Conservation (phyloP, 1,284 basidiomycete genomes). For the Sanghuangporus baumii region DNA sequence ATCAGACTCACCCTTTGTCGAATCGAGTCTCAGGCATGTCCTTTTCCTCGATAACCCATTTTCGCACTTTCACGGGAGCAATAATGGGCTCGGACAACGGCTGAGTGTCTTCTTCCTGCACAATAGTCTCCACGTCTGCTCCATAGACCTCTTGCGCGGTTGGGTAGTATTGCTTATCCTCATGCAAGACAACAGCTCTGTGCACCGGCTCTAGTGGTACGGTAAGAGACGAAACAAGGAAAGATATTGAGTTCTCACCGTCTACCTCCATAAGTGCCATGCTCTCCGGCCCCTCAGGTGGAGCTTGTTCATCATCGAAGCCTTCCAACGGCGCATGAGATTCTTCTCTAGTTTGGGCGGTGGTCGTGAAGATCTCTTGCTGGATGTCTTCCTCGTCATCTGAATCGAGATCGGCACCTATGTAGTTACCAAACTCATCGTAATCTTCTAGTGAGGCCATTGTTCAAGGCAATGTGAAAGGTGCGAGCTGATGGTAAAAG, state of each 20-base stretch:
- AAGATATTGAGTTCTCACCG: constrained; percentile 41
- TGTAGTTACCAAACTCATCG: constrained; percentile 94
- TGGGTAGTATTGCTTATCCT: constrained; percentile 98
- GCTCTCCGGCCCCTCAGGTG: constrained; percentile 40
- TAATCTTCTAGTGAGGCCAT: constrained; percentile 86
- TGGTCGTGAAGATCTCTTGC: constrained; percentile 41
- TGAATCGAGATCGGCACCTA: constrained; percentile 88
- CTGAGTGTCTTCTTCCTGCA: constrained; percentile 98
- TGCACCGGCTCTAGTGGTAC: constrained; percentile 55
- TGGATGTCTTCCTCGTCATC: constrained; percentile 65
- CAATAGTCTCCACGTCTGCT: constrained; percentile 89
- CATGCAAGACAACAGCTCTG: constrained; percentile 89
- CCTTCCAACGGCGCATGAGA: constrained; percentile 61
- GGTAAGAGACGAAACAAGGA: not conserved
- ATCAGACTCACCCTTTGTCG: constrained; percentile 76
- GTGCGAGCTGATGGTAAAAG: not conserved
- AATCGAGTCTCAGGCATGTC: constrained; percentile 90
- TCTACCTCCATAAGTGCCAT: constrained; percentile 78
- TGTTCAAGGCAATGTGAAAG: not conserved
- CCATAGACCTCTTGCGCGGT: constrained; percentile 92
- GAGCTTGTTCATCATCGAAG: constrained; percentile 57
- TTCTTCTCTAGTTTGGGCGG: constrained; percentile 27
- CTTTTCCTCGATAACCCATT: constrained; percentile 90
- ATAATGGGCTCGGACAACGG: constrained; percentile 94
- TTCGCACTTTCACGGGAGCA: constrained; percentile 89